Evolutionary conservation across 768 basidiomycete species (phyloP).

Genomic region (Leccinum longicurvipes): DNA sequence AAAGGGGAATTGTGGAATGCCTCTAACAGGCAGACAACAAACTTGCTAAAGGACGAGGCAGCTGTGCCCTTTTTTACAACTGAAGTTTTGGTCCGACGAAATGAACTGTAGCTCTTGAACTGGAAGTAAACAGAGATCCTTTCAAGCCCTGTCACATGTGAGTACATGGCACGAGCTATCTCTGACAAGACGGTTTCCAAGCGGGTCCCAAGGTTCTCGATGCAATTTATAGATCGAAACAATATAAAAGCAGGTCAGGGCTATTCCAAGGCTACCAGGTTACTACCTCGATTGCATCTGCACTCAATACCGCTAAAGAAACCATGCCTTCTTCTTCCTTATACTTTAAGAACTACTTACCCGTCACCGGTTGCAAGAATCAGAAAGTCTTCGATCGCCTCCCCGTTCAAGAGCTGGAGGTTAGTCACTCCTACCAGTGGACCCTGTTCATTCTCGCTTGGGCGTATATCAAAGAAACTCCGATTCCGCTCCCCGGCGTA

Average conservation of each 20-base stretch:
- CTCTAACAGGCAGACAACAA: not conserved
- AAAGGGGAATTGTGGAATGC: not conserved
- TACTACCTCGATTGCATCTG: constrained; percentile 4
- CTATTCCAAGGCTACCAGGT: not conserved
- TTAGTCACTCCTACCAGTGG: constrained; percentile 22
- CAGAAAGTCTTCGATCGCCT: constrained; percentile 19
- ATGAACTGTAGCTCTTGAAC: not conserved
- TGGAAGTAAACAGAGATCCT: not conserved
- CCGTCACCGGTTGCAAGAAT: constrained; percentile 18
- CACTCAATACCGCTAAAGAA: not conserved
- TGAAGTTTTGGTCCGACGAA: not conserved
- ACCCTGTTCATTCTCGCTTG: constrained; percentile 27
- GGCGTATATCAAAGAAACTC: constrained; percentile 9
- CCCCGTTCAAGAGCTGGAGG: constrained; percentile 18
- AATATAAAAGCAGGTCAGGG: constrained; percentile 4
- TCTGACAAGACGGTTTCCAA: not conserved
- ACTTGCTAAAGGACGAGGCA: not conserved
- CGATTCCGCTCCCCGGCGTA: constrained; percentile 12
- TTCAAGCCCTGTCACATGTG: not conserved
- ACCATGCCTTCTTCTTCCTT: not conserved
- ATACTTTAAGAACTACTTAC: constrained; percentile 11
- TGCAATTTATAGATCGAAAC: not conserved
- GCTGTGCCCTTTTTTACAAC: not conserved
- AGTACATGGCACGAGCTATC: not conserved
- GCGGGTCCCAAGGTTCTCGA: not conserved